Percentiles rank a stretch among this genome's conserved stretches.
phyloP scores from a whole-genome alignment of 805 yeast genomes.

The Phaffomyces antillensis region DNA sequence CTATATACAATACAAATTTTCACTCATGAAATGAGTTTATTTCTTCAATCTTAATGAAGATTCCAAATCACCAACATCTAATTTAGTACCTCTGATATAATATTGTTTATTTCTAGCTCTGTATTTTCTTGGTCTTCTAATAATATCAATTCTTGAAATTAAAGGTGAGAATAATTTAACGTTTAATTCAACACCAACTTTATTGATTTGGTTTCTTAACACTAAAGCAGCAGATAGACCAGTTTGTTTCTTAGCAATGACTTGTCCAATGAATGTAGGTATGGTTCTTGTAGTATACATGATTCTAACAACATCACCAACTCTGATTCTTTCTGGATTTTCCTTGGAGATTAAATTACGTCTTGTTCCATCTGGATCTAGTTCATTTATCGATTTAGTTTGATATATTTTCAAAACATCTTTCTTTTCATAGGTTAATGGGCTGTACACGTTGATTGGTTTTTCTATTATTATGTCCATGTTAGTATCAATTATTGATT shows the following conservation, averaged over 20 bases:
- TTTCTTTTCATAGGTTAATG: conserved; percentile 10
- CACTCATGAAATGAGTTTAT: conserved; percentile 1
- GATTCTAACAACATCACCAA: conserved; percentile 80
- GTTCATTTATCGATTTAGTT: conserved; percentile 28
- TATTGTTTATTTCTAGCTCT: conserved; percentile 80
- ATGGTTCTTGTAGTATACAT: conserved; percentile 50
- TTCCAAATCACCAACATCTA: conserved; percentile 71
- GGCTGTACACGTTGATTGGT: conserved; percentile 17
- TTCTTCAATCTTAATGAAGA: conserved; percentile 28
- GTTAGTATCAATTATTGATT: neutral
- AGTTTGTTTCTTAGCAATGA: conserved; percentile 67
- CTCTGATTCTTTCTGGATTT: conserved; percentile 43
- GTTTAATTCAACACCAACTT: conserved; percentile 79
- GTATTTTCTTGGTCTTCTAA: conserved; percentile 67
- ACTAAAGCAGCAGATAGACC: conserved; percentile 70
- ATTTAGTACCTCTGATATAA: conserved; percentile 74
- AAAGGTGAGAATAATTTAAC: conserved; percentile 78
- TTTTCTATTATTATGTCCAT: neutral
- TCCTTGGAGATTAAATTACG: conserved; percentile 42
- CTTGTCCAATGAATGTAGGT: conserved; percentile 69
- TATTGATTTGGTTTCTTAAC: conserved; percentile 73
- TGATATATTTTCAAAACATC: conserved; percentile 29
- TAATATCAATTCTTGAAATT: conserved; percentile 66
- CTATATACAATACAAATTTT: conserved; percentile 5
- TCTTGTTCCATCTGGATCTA: conserved; percentile 71